phyloP scores from a whole-genome alignment of 495 filamentous ascomycete genomes.

The Talaromyces nanjingensis region DNA sequence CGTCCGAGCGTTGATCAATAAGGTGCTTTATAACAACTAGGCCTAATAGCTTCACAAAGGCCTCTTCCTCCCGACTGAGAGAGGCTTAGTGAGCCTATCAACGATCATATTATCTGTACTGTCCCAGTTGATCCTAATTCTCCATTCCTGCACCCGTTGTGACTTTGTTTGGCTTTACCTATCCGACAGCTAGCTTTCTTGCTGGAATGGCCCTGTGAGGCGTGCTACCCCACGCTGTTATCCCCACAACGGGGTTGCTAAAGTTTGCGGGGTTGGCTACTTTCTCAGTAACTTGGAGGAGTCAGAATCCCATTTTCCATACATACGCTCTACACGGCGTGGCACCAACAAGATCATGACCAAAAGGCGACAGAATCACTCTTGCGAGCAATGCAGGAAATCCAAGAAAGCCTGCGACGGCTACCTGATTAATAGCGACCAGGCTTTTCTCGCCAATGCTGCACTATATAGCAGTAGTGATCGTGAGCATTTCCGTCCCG shows the following conservation, averaged over 20 bases:
- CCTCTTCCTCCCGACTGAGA: too few species aligned
- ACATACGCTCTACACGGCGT: background rate
- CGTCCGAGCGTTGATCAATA: too few species aligned
- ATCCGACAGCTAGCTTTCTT: too few species aligned
- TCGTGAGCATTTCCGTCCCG: too few species aligned
- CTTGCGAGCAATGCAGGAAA: constrained; percentile 13
- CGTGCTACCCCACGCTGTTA: background rate
- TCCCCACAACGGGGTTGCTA: background rate
- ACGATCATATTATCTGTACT: too few species aligned
- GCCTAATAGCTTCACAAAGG: too few species aligned
- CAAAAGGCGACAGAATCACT: constrained; percentile 15
- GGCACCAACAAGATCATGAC: background rate
- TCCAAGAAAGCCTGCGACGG: constrained; percentile 10
- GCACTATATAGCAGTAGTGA: background rate
- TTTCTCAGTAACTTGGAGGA: background rate
- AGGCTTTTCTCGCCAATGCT: constrained; percentile 5
- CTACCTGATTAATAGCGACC: background rate
- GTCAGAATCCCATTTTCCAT: background rate
- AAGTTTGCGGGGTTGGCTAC: background rate
- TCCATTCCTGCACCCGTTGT: too few species aligned
- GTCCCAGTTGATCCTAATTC: too few species aligned
- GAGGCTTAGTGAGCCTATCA: too few species aligned
- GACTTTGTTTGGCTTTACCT: too few species aligned
- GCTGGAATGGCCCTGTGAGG: too few species aligned
- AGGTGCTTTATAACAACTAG: too few species aligned